Evolutionary conservation across 1,139 yeast genomes (phyloP), one percentile per base, ranked within the genome.

Genomic region (Magnusiomyces magnusii): DNA sequence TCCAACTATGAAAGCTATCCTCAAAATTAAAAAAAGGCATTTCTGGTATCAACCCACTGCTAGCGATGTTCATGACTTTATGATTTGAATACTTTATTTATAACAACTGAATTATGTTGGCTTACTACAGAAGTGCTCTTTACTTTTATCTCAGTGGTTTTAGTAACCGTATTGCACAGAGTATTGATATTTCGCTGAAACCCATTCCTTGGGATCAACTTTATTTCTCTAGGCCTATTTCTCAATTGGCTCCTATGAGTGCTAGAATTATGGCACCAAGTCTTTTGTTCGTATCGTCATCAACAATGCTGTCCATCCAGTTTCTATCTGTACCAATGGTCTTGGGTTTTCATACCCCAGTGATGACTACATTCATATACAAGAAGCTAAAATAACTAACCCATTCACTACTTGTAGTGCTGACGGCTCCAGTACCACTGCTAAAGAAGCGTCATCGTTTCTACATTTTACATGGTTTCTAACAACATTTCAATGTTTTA

Each of bases 291-390:
- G 89, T 66, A 76, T 77, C 59, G 72, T 83, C 47, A 72, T 83
- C 53, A 84, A 84, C 67, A 87, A 82, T 65, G 85, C 86, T 1
- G 86, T 84, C 7, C 74, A 80, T 52, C 87, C 88, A 1, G 68
- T 82, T 50, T 76, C 78, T 15, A 69, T 69, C 31, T 84, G 87
- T 69, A 72, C 73, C 56, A 63, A 67, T 52, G 89, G 88, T 1
- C 88, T 88, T 17, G 87, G 87, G 0, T 83, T 80, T 68, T 78
- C 85, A 7, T 82, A 87, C 72, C 71, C 76, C 53, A 68, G 81
- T 53, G 68, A 72, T 2, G 76, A 77, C 52, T 84, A 71, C 63
- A 39, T 54, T 31, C 21, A 39, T 10, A 44, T 58, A 51, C 42
- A 23, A 19, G 31, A 41, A 7, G 17, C 24, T 28, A 31, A 42